Evolutionary conservation across 2,329 filamentous ascomycete species (phyloP), one percentile per base, ranked within the genome.

Genomic region (Basipetospora chlamydospora): DNA sequence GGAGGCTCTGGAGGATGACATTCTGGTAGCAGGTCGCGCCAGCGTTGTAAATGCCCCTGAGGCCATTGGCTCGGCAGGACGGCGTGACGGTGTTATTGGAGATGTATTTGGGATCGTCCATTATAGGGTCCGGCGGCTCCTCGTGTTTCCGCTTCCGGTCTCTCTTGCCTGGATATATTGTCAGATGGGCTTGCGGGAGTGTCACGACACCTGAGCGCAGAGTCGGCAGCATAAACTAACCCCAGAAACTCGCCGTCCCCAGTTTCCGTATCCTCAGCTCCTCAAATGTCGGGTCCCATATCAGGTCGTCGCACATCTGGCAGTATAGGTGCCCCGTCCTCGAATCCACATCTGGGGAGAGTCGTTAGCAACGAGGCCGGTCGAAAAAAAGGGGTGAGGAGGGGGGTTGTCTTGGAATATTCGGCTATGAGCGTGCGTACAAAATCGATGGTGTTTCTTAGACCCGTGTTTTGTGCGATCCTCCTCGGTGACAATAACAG

Each of bases 11-110:
- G 12, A 98, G 67, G 33, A 96, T 86, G 21, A 95, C 88, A 48
- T 90, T 93, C 69, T 96, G 88, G 58, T 95, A 98, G 62, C 88
- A 98, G 9, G 90, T 96, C 40, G 92, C 86, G n/a, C 88, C 90
- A 54, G 94, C 88, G 51, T 96, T 98, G 58, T 93, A 95, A 42
- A 98, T 80, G 22, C 88, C 88, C 25, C 90, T 77, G 26, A 95
- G 73, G 8, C 90, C 88, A 46, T 80, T 86, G 13, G 85, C 86
- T 39, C 83, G 77, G 52, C 88, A 95, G 10, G 85, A 81, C 6
- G 83, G 78, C 39, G 77, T 72, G 20, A 72, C 78, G 10, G 86
- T 87, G 51, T 95, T 92, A 41, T 67, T 67, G 28, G 76, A 70
- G 44, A 94, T 79, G 47, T 83, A 86, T 38, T 74, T 67, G 39